These are phyloP conservation scores for Nakataea oryzae DNA, from an alignment of 2,329 filamentous ascomycete species.

Conservation along the genomic window DNA sequence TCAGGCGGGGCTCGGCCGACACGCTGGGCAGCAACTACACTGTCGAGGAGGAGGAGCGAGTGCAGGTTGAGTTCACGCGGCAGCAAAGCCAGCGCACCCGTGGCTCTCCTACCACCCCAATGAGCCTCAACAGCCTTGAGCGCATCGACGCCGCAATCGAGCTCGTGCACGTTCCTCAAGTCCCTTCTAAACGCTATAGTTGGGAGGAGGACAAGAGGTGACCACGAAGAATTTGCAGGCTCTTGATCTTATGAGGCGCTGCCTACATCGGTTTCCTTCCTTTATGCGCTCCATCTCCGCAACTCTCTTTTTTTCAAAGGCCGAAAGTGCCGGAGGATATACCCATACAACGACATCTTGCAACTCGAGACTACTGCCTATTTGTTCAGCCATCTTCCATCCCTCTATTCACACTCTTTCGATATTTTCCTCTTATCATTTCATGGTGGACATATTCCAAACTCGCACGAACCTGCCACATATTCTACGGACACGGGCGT, in stretches of 20 bases:
- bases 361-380: background rate
- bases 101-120: slow-evolving; percentile 8
- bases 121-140: slow-evolving; percentile 20
- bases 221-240: background rate
- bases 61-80: slow-evolving; percentile 17
- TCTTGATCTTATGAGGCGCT: background rate
- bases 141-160: slow-evolving; percentile 34
- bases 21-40: slow-evolving; percentile 49
- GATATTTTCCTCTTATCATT: background rate
- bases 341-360: too few species aligned
- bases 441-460: background rate
- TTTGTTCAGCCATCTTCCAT: background rate
- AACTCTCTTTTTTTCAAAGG: background rate
- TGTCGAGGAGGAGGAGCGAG: slow-evolving; percentile 35
- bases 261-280: background rate
- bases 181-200: slow-evolving; percentile 37
- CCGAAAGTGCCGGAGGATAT: background rate
- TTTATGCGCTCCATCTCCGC: background rate
- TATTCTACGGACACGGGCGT: background rate
- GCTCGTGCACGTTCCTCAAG: slow-evolving; percentile 39
- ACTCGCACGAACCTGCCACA: background rate
- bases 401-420: background rate
- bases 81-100: slow-evolving; percentile 12
- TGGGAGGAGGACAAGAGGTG: slow-evolving; percentile 31
- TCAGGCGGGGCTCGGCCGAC: slow-evolving; percentile 20